These are phyloP conservation scores for Paraglomus brasilianum DNA, from an alignment of 192 early-diverging fungal genomes.

Conservation along the genomic window DNA sequence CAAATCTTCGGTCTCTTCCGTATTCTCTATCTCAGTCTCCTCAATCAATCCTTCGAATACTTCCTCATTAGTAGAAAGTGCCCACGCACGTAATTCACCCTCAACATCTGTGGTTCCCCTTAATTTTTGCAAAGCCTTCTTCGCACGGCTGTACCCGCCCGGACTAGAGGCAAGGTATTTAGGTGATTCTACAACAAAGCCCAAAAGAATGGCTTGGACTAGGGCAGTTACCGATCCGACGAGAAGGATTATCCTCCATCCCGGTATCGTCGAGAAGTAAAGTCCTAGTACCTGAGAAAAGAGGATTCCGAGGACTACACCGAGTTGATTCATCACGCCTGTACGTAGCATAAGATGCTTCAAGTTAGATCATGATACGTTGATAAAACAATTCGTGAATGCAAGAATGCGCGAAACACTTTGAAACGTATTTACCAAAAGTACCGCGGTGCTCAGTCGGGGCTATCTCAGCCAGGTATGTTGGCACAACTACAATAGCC, in stretches of 20 bases:
- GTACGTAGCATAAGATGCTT: background rate
- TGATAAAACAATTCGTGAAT: background rate
- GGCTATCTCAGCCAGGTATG: slow-evolving; percentile 76
- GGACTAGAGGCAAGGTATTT: slow-evolving; percentile 58
- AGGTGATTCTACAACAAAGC: slow-evolving; percentile 81
- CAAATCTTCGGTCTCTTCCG: slow-evolving; percentile 17
- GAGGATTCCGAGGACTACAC: slow-evolving; percentile 80
- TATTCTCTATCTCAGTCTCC: slow-evolving; percentile 7
- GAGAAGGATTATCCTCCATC: slow-evolving; percentile 75
- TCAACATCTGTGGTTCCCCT: slow-evolving; percentile 53
- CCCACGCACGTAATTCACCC: slow-evolving; percentile 55
- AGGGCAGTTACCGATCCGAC: slow-evolving; percentile 58
- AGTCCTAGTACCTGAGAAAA: slow-evolving; percentile 68
- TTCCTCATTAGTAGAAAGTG: slow-evolving; percentile 33
- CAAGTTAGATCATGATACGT: background rate
- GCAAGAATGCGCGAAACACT: background rate
- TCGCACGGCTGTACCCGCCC: slow-evolving; percentile 50
- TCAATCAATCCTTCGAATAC: slow-evolving; percentile 4
- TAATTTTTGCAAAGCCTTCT: slow-evolving; percentile 52
- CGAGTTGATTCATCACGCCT: slow-evolving; percentile 82
- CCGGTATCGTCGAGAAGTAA: slow-evolving; percentile 54
- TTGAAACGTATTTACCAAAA: slow-evolving; percentile 52
- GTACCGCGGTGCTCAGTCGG: slow-evolving; percentile 68
- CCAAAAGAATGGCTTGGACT: slow-evolving; percentile 64
- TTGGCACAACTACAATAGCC: slow-evolving; percentile 71